A percentile compares a stretch with the other conserved stretches of the same genome.
Evolutionary conservation across 2,329 filamentous ascomycete genomes (phyloP).

Genomic region (Aspergillus unguis): DNA sequence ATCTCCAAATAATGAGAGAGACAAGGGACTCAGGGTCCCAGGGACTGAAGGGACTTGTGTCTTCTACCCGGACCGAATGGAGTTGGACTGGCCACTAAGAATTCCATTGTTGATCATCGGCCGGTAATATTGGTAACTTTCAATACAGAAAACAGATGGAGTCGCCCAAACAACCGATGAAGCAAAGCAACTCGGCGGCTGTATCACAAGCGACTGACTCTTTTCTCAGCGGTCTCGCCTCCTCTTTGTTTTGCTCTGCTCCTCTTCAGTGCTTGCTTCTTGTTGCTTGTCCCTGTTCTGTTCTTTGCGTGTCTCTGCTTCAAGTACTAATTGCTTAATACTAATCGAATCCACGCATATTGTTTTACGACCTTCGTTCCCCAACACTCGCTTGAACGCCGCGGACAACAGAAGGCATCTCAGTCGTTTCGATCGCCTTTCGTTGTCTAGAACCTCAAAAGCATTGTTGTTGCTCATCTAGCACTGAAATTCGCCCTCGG

Average conservation of each 20-base stretch:
- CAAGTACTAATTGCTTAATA: slow-evolving; percentile 7
- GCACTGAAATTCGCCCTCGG: background rate
- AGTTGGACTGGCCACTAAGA: too few relatives aligned
- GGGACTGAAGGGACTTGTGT: too few relatives aligned
- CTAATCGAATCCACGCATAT: slow-evolving; percentile 14
- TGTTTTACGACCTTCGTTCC: slow-evolving; percentile 12
- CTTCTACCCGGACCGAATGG: too few relatives aligned
- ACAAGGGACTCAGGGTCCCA: too few relatives aligned
- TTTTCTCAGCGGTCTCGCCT: slow-evolving; percentile 5
- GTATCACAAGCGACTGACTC: slow-evolving; percentile 8
- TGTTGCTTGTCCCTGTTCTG: slow-evolving; percentile 12
- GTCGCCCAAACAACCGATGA: slow-evolving; percentile 11
- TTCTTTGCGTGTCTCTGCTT: slow-evolving; percentile 2
- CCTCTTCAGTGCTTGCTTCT: slow-evolving; percentile 4
- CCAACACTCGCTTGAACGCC: slow-evolving; percentile 16
- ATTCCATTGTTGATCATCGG: background rate
- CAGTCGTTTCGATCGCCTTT: background rate
- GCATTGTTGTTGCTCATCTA: background rate
- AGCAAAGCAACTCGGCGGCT: slow-evolving; percentile 7
- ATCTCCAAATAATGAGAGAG: too few relatives aligned
- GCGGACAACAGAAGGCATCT: slow-evolving; percentile 1
- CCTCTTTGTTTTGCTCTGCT: slow-evolving; percentile 5
- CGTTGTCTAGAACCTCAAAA: background rate
- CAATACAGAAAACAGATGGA: background rate
- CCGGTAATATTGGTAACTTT: slow-evolving; percentile 4